These are phyloP conservation scores for Pythium brachiatum DNA, from an alignment of 352 stramenopile genomes.

Conservation along the genomic window DNA sequence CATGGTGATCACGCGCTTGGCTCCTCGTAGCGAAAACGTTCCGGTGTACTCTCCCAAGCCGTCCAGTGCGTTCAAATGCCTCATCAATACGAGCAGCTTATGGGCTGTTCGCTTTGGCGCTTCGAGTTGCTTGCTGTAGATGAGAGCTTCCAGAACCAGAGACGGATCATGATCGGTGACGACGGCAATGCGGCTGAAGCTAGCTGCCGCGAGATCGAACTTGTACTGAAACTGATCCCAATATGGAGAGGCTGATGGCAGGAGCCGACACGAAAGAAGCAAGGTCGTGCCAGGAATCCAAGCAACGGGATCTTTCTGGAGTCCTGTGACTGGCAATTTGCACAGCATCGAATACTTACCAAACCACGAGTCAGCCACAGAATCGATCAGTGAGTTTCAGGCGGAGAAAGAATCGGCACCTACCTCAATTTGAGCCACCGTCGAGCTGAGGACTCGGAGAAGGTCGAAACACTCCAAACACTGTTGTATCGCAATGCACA, in stretches of 20 bases:
- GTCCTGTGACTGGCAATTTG: constrained; percentile 17
- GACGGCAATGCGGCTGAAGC: constrained; percentile 7
- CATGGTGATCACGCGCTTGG: constrained; percentile 15
- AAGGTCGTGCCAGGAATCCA: constrained; percentile 26
- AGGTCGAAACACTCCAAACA: constrained; percentile 7
- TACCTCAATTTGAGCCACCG: constrained; percentile 24
- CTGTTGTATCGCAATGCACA: constrained; percentile 20
- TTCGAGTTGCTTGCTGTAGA: constrained; percentile 20
- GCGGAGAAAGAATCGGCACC: too few relatives aligned
- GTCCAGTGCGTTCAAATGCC: constrained; percentile 7
- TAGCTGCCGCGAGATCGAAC: constrained; percentile 5
- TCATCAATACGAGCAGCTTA: constrained; percentile 11
- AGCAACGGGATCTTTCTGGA: constrained; percentile 15
- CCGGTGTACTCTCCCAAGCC: not conserved
- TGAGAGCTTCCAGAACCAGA: constrained; percentile 15
- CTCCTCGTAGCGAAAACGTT: constrained; percentile 7
- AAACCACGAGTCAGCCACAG: too few relatives aligned
- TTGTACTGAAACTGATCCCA: not conserved
- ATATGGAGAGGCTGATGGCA: not conserved
- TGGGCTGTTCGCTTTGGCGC: constrained; percentile 11
- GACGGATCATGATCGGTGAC: not conserved
- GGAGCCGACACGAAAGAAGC: constrained; percentile 13
- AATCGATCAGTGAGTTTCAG: too few relatives aligned
- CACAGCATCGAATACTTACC: constrained; percentile 20
- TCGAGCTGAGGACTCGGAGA: constrained; percentile 10